Evolutionary conservation across 2,329 filamentous ascomycete species (phyloP).

Genomic region (Geosmithia morbida): DNA sequence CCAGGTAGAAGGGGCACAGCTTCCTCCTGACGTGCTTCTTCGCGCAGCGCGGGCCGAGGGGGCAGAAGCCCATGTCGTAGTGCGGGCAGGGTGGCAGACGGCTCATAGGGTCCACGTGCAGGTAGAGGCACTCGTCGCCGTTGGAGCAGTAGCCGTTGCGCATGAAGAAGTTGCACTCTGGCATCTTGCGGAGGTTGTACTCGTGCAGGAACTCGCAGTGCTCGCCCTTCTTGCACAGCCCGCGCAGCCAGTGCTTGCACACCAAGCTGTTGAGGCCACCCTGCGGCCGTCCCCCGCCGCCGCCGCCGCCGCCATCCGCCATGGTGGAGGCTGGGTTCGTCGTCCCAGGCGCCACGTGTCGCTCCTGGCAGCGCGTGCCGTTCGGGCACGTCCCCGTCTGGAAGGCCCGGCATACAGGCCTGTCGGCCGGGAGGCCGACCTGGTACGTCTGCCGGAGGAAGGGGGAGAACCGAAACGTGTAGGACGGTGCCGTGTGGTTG

Average conservation of each 20-base stretch:
- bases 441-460: slow-evolving; percentile 75
- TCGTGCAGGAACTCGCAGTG: slow-evolving; percentile 97
- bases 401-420: slow-evolving; percentile 76
- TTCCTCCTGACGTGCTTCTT: slow-evolving; percentile 78
- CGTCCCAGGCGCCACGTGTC: slow-evolving; percentile 36
- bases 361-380: slow-evolving; percentile 72
- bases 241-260: slow-evolving; percentile 97
- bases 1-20: slow-evolving; percentile 74
- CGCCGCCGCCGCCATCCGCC: slow-evolving; percentile 17
- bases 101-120: slow-evolving; percentile 74
- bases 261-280: slow-evolving; percentile 67
- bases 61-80: slow-evolving; percentile 92
- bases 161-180: slow-evolving; percentile 93
- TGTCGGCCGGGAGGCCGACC: slow-evolving; percentile 65
- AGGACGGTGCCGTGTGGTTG: slow-evolving; percentile 36
- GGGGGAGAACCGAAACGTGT: slow-evolving; percentile 71
- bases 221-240: slow-evolving; percentile 94
- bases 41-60: slow-evolving; percentile 71
- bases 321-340: slow-evolving; percentile 1
- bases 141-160: slow-evolving; percentile 91
- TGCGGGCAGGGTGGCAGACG: slow-evolving; percentile 72
- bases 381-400: slow-evolving; percentile 75
- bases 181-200: slow-evolving; percentile 96
- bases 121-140: slow-evolving; percentile 89
- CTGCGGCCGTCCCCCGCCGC: slow-evolving; percentile 13